Evolutionary conservation across 108 stramenopile genomes (phyloP), one percentile per base, ranked within the genome.

Genomic region (Fragilariopsis cylindrus): DNA sequence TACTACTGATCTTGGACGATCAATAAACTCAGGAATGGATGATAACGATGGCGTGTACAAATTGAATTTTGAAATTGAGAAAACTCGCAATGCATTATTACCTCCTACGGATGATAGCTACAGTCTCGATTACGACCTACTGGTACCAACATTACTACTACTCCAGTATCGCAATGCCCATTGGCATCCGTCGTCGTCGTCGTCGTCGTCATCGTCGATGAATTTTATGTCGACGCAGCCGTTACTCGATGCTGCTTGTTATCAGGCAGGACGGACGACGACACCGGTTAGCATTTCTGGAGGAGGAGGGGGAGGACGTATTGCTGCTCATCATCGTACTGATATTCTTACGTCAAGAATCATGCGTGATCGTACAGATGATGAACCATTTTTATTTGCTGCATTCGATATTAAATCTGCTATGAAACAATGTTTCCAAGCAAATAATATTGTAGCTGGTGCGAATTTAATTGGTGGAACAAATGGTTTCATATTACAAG

Each of bases 71-170:
- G 73, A 73, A 72, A 57, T 75, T 43, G 39, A 58, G 49, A 64
- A 67, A 42, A 76, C 57, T 62, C 75, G 70, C 50, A 76, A 52
- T 63, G 76, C 82, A 55, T 48, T 84, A n/a, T 62, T 65, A 39
- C 44, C 83, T 40, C 16, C 71, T 7, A 64, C 66, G 4, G 74
- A 63, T 41, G 75, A 63, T 60, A 82, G 80, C 21, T 68, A 7
- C 49, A 86, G 91, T 2, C 50, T 92, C 65, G 94, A 95, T 73
- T 90, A 84, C 80, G 88, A 95, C 58, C 70, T 95, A 15, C 46
- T 91, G 70, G 87, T 95, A 57, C 80, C 89, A 44, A 83, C 84
- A 9, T 63, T 95, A 13, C 79, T 95, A 9, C 49, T 89, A 46
- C 70, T 95, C 16, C 52, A 76, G 49, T 13, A 52, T 15, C 84